Percentiles rank a stretch among this genome's conserved stretches.
Conservation (phyloP, 371 early-diverging fungal genomes). For the Mortierella sp. region DNA sequence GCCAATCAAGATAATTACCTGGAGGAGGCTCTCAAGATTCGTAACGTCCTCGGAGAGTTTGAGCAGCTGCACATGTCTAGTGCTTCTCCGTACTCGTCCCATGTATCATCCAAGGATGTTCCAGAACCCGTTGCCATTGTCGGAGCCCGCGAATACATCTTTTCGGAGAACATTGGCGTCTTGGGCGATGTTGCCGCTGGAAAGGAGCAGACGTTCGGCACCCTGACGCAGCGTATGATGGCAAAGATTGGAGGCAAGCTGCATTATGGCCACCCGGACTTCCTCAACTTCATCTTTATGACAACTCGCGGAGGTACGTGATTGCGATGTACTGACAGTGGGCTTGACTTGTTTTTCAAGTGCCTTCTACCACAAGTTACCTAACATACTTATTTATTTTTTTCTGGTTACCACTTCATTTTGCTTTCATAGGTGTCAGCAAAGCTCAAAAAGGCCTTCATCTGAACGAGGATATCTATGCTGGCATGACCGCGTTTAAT, state of each 20-base stretch:
- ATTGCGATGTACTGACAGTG: no score
- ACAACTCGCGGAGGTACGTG: conserved; percentile 79
- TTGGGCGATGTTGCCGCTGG: conserved; percentile 92
- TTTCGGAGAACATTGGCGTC: conserved; percentile 88
- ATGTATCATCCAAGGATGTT: conserved; percentile 43
- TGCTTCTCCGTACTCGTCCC: conserved; percentile 75
- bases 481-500: conserved; percentile 88
- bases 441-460: conserved; percentile 93
- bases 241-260: conserved; percentile 84
- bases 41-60: conserved; percentile 87
- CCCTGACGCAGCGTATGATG: conserved; percentile 87
- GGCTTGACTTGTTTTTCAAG: neutral
- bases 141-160: conserved; percentile 91
- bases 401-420: neutral
- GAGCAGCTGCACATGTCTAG: conserved; percentile 73
- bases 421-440: conserved; percentile 63
- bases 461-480: conserved; percentile 93
- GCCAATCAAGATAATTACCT: conserved; percentile 94
- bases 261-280: conserved; percentile 94
- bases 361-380: neutral
- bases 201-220: conserved; percentile 91
- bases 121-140: conserved; percentile 87
- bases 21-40: conserved; percentile 88
- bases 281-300: conserved; percentile 89
- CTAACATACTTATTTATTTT: neutral